phyloP scores from a whole-genome alignment of 1,139 yeast genomes.

The Ogataea hybrid region DNA sequence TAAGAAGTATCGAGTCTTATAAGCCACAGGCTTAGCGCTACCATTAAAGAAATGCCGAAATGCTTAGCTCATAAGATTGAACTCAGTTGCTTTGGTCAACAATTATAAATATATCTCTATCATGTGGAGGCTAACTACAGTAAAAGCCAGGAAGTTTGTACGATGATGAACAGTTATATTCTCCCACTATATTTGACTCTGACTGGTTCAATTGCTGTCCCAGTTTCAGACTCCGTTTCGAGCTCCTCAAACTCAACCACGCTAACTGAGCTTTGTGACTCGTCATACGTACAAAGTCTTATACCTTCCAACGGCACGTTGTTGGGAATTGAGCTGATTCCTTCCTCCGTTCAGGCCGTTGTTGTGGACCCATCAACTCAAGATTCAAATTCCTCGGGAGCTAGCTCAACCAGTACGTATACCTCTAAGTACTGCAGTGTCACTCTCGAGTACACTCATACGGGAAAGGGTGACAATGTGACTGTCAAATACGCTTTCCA shows the following conservation, averaged over 20 bases:
- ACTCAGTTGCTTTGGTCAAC: too few species aligned
- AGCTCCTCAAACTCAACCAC: too few species aligned
- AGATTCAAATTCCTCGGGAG: neutral
- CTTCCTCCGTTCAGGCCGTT: neutral
- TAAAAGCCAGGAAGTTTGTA: too few species aligned
- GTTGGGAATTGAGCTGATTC: constrained; percentile 3
- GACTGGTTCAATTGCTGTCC: too few species aligned
- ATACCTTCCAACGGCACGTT: constrained; percentile 4
- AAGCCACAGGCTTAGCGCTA: neutral
- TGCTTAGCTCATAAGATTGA: neutral
- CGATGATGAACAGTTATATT: too few species aligned
- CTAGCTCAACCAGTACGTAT: neutral
- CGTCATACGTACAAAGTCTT: constrained; percentile 1
- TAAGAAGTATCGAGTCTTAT: too few species aligned
- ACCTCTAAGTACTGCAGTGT: constrained; percentile 4
- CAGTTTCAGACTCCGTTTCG: too few species aligned
- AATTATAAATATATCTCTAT: too few species aligned
- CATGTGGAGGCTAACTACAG: too few species aligned
- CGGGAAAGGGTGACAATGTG: constrained; percentile 6
- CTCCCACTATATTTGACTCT: too few species aligned
- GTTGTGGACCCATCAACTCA: neutral
- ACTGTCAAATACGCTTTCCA: constrained; percentile 2
- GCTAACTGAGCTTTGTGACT: neutral
- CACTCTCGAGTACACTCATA: constrained; percentile 2
- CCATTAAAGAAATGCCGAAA: neutral